Evolutionary conservation across 1,284 basidiomycete species (phyloP).

Genomic region (Ustilago lituana): DNA sequence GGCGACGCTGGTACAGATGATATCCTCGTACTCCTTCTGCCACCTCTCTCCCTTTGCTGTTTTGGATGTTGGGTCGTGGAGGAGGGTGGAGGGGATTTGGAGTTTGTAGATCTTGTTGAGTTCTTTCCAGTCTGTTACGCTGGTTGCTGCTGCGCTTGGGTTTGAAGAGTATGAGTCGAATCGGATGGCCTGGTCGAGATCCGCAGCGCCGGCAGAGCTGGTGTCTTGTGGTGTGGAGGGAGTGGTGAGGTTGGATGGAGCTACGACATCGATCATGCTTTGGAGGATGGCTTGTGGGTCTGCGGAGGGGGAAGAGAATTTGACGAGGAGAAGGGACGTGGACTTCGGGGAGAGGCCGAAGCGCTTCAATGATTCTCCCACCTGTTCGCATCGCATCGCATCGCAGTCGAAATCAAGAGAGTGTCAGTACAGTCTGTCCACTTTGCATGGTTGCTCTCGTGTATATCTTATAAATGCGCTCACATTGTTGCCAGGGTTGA

Average conservation of each 20-base stretch:
- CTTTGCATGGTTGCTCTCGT: no score
- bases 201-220: no score
- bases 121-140: constrained; percentile 47
- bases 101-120: constrained; percentile 56
- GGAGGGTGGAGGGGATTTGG: constrained; percentile 18
- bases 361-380: constrained; percentile 47
- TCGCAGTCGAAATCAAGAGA: background rate
- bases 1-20: constrained; percentile 46
- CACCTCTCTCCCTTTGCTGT: background rate
- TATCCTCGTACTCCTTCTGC: constrained; percentile 25
- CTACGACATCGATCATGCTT: constrained; percentile 36
- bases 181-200: constrained; percentile 35
- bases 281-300: constrained; percentile 15
- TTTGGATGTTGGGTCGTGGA: background rate
- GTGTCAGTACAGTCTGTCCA: background rate
- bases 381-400: no score
- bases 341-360: constrained; percentile 42
- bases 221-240: background rate
- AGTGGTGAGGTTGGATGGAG: constrained; percentile 9
- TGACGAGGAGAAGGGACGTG: constrained; percentile 40
- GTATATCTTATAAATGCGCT: background rate
- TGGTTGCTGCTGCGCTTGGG: background rate
- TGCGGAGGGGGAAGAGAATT: constrained; percentile 17
- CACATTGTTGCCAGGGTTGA: constrained; percentile 47
- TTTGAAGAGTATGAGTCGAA: constrained; percentile 1